Evolutionary conservation across 179 eudicot genomes (phyloP).

Genomic region (Silene noctiflora): DNA sequence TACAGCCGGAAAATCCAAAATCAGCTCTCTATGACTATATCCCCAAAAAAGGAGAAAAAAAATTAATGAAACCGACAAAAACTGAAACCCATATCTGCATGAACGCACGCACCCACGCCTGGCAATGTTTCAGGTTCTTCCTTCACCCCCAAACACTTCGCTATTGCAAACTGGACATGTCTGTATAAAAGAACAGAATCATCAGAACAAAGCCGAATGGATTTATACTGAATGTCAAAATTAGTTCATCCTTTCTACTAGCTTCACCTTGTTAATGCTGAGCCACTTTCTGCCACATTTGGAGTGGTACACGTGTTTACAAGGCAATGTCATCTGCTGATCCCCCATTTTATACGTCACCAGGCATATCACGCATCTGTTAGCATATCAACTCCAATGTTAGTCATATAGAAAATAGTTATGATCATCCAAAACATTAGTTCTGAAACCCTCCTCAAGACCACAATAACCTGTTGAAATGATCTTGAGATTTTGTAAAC

Average conservation of each 20-base stretch:
- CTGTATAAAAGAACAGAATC: constrained; percentile 19
- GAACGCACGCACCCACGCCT: constrained; percentile 15
- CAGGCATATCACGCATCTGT: constrained; percentile 87
- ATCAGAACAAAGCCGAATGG: neutral
- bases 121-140: constrained; percentile 24
- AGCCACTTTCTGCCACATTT: constrained; percentile 85
- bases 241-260: neutral
- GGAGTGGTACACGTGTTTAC: constrained; percentile 78
- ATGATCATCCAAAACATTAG: too few species aligned
- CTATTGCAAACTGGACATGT: constrained; percentile 43
- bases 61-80: constrained; percentile 11
- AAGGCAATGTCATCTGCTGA: constrained; percentile 64
- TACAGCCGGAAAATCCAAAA: constrained; percentile 23
- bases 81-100: constrained; percentile 21
- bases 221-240: neutral
- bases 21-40: constrained; percentile 22
- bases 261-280: constrained; percentile 73
- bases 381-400: neutral
- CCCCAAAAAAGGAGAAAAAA: too few species aligned
- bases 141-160: constrained; percentile 39
- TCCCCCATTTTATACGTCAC: constrained; percentile 85
- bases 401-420: too few species aligned
- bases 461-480: too few species aligned
- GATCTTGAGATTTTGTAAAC: too few species aligned
- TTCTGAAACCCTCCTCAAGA: too few species aligned